Percentiles rank a stretch among this genome's conserved stretches.
Evolutionary conservation across 257 asterid genomes (phyloP).

Genomic region (Scutellaria baicalensis): DNA sequence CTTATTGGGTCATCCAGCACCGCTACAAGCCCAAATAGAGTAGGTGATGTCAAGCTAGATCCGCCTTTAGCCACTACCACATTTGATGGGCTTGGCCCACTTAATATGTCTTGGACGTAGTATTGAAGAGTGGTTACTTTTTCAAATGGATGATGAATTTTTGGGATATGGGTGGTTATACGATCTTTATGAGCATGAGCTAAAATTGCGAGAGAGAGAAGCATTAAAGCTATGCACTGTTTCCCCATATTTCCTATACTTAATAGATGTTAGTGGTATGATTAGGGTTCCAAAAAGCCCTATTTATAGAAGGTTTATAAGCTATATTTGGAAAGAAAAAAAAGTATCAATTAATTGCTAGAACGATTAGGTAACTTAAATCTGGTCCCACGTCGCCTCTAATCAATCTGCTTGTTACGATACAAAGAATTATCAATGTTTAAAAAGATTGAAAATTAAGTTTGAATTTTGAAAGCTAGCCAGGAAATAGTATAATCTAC

Average conservation of each 20-base stretch:
- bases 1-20: conserved; percentile 30
- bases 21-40: conserved; percentile 9
- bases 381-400: background rate
- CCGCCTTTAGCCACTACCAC: conserved; percentile 13
- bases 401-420: background rate
- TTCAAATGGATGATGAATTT: background rate
- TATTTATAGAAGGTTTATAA: background rate
- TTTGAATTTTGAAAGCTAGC: too few species aligned
- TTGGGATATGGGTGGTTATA: background rate
- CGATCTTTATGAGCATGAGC: background rate
- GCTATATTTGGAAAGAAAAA: background rate
- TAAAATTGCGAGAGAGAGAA: background rate
- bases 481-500: too few species aligned
- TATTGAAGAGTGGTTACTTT: conserved; percentile 22
- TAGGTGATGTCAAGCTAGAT: conserved; percentile 12
- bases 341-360: background rate
- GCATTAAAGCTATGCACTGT: background rate
- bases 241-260: background rate
- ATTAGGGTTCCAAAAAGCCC: background rate
- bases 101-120: conserved; percentile 24
- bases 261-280: background rate
- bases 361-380: background rate
- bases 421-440: background rate
- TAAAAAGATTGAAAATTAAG: background rate
- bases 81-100: conserved; percentile 12